A percentile compares a stretch with the other conserved stretches of the same genome.
Conservation (phyloP, 305 asterid genomes). For the Fraxinus dipetala region DNA sequence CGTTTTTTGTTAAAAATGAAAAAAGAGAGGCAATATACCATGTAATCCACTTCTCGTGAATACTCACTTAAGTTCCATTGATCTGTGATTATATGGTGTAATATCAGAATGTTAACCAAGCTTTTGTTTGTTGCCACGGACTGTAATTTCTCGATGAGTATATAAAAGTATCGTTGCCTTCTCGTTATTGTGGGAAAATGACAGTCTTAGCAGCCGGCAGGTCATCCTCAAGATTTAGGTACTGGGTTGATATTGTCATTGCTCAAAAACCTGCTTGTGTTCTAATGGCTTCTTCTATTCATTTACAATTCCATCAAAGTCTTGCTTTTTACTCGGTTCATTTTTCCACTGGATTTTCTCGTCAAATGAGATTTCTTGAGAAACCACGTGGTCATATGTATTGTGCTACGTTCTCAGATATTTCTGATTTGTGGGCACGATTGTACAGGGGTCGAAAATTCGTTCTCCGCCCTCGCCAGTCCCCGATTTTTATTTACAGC, state of each 20-base stretch:
- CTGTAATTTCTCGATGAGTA: not conserved
- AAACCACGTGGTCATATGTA: not conserved
- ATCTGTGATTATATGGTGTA: not conserved
- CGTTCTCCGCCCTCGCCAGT: not conserved
- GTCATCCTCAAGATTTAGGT: not conserved
- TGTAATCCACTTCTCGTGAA: constrained; percentile 14
- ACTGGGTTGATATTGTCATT: not conserved
- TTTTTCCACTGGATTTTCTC: not conserved
- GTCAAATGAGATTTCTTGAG: not conserved
- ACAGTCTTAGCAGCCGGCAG: not conserved
- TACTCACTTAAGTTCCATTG: constrained; percentile 3
- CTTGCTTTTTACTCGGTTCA: not conserved
- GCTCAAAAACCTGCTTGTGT: not conserved
- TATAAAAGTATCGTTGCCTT: not conserved
- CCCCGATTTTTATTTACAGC: not conserved
- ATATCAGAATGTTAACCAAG: not conserved
- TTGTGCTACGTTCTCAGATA: not conserved
- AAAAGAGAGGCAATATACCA: not conserved
- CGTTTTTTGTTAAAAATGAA: not conserved
- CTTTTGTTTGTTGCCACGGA: not conserved
- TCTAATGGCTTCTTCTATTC: not conserved
- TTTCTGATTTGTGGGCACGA: not conserved
- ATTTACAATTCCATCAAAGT: not conserved
- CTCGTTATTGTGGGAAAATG: not conserved
- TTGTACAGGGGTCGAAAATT: not conserved